These are phyloP conservation scores for Boletellus emodensis DNA, from an alignment of 768 basidiomycete genomes.

Conservation along the genomic window DNA sequence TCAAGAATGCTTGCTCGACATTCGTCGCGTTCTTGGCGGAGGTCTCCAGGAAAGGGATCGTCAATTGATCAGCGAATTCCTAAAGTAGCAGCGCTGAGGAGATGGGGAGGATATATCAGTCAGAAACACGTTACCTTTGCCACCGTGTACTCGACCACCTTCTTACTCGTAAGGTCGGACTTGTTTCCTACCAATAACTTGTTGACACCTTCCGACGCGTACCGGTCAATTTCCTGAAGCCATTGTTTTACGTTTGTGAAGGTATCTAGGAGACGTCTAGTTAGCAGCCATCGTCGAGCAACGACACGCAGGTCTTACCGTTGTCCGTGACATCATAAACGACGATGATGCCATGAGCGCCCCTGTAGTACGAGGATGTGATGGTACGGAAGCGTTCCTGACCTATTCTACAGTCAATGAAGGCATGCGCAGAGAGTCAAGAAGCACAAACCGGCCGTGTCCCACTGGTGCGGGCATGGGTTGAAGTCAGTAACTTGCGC, in stretches of 20 bases:
- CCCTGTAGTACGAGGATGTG: conserved; percentile 99
- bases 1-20: conserved; percentile 99
- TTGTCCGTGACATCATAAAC: conserved; percentile 99
- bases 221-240: conserved; percentile 90
- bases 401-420: conserved; percentile 42
- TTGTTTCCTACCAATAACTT: conserved; percentile 99
- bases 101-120: neutral
- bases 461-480: conserved; percentile 58
- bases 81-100: conserved; percentile 31
- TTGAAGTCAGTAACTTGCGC: conserved; percentile 10
- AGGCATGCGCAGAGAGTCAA: neutral
- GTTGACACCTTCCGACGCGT: conserved; percentile 98
- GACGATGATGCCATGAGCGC: conserved; percentile 96
- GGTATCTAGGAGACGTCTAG: conserved; percentile 56
- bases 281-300: conserved; percentile 5
- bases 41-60: conserved; percentile 95
- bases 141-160: conserved; percentile 85
- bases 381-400: conserved; percentile 99
- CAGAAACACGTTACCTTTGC: conserved; percentile 59
- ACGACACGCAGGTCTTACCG: conserved; percentile 40
- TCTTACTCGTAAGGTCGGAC: conserved; percentile 96
- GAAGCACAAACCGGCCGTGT: conserved; percentile 74
- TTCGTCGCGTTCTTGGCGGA: conserved; percentile 99
- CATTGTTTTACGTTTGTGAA: conserved; percentile 95
- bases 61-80: conserved; percentile 94